phyloP scores from a whole-genome alignment of 257 asterid species.

The Ocimum tenuiflorum region DNA sequence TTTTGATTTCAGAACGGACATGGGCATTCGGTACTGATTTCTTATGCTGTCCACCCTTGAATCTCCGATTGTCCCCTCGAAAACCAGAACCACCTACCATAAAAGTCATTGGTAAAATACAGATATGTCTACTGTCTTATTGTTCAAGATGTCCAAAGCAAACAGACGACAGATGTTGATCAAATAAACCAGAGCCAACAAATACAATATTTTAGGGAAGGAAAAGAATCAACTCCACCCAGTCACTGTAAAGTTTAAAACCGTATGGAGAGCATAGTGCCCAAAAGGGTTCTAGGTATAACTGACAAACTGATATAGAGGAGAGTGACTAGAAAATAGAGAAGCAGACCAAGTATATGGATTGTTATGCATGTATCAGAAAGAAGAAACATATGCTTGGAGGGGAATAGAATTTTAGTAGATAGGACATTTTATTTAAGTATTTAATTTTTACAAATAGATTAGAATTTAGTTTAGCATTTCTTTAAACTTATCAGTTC shows the following conservation, averaged over 20 bases:
- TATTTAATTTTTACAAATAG: no score
- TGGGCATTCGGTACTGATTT: conserved; percentile 67
- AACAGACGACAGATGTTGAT: neutral
- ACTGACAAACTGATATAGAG: neutral
- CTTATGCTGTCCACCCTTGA: conserved; percentile 47
- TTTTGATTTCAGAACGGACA: conserved; percentile 71
- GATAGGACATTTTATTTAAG: no score
- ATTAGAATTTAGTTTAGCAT: no score
- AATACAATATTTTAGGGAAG: no score
- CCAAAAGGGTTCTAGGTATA: neutral
- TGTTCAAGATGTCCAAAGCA: neutral
- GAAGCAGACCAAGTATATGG: neutral
- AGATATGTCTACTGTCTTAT: neutral
- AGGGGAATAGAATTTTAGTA: no score
- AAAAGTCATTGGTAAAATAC: neutral
- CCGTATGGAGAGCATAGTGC: neutral
- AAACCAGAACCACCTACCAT: conserved; percentile 43
- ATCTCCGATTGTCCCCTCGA: conserved; percentile 44
- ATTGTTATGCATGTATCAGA: no score
- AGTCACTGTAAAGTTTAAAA: neutral
- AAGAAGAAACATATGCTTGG: no score
- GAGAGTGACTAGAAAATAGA: neutral
- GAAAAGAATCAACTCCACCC: neutral
- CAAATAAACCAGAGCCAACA: no score
- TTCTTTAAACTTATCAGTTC: no score